Conservation (phyloP, 768 basidiomycete genomes). For the Scleroderma bovista region DNA sequence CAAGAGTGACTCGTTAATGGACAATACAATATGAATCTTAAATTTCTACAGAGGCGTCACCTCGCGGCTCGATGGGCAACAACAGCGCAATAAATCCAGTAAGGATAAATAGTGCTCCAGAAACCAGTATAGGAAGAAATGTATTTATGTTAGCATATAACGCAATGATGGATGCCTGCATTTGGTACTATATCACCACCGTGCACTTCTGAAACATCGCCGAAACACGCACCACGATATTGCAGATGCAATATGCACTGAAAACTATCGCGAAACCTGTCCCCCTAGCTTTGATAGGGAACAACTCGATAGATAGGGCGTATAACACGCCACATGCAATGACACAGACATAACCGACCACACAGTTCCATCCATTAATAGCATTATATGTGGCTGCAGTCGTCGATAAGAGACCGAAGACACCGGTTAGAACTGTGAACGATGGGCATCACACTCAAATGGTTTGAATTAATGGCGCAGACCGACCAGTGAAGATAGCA, state of each 20-base stretch:
- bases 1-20: no score
- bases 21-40: no score
- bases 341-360: conserved; percentile 51
- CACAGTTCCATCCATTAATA: conserved; percentile 55
- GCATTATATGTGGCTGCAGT: conserved; percentile 48
- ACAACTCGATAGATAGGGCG: conserved; percentile 42
- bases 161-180: conserved; percentile 45
- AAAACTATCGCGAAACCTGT: conserved; percentile 53
- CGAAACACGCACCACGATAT: conserved; percentile 45
- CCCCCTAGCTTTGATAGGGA: conserved; percentile 49
- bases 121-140: conserved; percentile 48
- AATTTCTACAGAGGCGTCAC: conserved; percentile 51
- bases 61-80: conserved; percentile 53
- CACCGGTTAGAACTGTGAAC: conserved; percentile 43
- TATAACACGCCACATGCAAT: conserved; percentile 50
- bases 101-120: conserved; percentile 47
- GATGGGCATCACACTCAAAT: not conserved
- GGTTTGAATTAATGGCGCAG: not conserved
- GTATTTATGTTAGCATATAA: conserved; percentile 43
- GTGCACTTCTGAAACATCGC: not conserved
- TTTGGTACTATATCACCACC: not conserved
- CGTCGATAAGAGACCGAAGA: conserved; percentile 53
- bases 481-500: conserved; percentile 42
- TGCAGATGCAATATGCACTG: conserved; percentile 50
- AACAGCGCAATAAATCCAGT: conserved; percentile 44